Base-by-base conservation (phyloP, 1,284 basidiomycete genomes). In the Leccinum subrobustum region DNA sequence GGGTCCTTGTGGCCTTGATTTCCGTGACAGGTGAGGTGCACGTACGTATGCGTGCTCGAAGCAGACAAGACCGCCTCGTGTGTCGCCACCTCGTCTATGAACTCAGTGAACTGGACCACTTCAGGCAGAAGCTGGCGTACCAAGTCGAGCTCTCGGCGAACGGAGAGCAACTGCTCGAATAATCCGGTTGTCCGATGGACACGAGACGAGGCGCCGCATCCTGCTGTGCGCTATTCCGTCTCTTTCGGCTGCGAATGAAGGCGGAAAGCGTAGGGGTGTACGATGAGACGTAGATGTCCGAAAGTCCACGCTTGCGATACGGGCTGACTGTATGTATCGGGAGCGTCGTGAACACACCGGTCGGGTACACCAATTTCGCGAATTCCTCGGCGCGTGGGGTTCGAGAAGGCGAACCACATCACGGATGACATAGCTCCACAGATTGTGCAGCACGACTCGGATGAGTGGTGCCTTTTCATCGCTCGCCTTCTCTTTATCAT, bases 361-460 rank as follows among this genome's bases (percentile, higher is more conserved):
- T 79, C 2, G 76, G 76, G 58, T 76, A 80, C 78, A 80, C 75
- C 77, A 79, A 7, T 79, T 73, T 6, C 73, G 71, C 8, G 75
- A 71, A 52, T 69, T 57, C 52, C 59, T 59, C 11, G 57, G 60
- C 29, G 70, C 60, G 7, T 54, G 61, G 14, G 58, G 59, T 14
- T 64, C 54, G 11, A 76, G 65, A 50, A 53, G 52, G 23, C 61
- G 59, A 7, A 72, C 65, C 0, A 77, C 67, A 11, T 69, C 69
- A n/a, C 42, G 14, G 3, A 72, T 69, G 33, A 77, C 52, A 2
- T 58, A 31, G 4, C 65, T 54, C 75, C 75, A 76, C n/a, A 77
- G 60, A 5, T 39, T 51, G n/a, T 66, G 59, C 27, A 78, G 60
- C 14, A 72, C 52, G 14, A 8, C 29, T 31, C 29, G 29, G 12